phyloP scores from a whole-genome alignment of 176 grass and related monocot species.

The Zoysia japonica region DNA sequence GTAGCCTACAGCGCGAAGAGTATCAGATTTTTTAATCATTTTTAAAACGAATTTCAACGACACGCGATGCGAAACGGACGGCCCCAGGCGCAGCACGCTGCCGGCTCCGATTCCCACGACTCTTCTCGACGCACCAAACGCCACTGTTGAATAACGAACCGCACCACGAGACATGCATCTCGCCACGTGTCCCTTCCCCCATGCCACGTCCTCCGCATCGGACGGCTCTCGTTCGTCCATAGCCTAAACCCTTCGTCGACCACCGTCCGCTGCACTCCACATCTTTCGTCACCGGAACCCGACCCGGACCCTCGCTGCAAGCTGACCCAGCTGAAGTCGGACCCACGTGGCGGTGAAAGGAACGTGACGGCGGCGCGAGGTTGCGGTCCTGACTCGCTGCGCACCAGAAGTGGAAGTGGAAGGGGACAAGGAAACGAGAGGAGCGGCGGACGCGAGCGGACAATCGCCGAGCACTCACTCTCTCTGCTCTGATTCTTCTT shows the following conservation, averaged over 20 bases:
- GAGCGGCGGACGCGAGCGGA: background rate
- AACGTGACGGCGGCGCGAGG: background rate
- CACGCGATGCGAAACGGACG: background rate
- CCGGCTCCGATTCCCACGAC: background rate
- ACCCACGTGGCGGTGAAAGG: background rate
- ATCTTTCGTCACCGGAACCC: background rate
- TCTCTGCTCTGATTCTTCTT: background rate
- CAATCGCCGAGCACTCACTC: slow-evolving; percentile 15
- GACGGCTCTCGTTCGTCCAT: slow-evolving; percentile 1
- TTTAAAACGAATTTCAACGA: background rate
- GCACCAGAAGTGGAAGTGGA: background rate
- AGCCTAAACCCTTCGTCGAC: slow-evolving; percentile 13
- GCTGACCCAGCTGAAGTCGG: accelerated
- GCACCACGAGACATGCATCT: background rate
- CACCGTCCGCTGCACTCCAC: background rate
- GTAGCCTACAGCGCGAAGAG: no score
- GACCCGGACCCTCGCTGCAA: background rate
- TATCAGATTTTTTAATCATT: background rate
- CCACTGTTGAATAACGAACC: background rate
- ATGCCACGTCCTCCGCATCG: slow-evolving; percentile 14
- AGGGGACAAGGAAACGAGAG: slow-evolving; percentile 19
- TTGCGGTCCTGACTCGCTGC: background rate
- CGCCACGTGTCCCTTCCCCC: background rate
- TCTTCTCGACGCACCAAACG: background rate
- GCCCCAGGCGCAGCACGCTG: background rate